Conservation (phyloP, 2,329 filamentous ascomycete genomes). For the Bretziella fagacearum region DNA sequence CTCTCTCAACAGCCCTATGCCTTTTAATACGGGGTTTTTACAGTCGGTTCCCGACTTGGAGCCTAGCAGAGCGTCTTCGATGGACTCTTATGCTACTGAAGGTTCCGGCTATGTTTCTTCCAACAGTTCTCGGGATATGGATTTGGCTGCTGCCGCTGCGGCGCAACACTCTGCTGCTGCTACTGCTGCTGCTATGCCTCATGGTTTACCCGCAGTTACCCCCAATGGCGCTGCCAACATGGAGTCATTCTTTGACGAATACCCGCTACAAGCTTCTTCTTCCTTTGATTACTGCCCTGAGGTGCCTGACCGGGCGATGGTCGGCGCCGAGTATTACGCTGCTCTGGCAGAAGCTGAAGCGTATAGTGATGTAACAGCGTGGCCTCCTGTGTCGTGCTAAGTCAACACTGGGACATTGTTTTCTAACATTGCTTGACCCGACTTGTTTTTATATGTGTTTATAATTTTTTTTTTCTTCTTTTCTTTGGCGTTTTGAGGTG, state of each 20-base stretch:
- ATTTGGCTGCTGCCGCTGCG: background rate
- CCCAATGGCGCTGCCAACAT: slow-evolving; percentile 1
- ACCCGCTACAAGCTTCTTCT: background rate
- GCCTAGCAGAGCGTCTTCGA: slow-evolving; percentile 11
- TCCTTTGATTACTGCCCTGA: slow-evolving; percentile 1
- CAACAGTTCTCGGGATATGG: background rate
- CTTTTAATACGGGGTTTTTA: slow-evolving; percentile 1
- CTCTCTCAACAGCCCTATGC: slow-evolving; percentile 9
- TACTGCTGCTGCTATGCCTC: background rate
- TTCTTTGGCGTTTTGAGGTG: slow-evolving; percentile 5
- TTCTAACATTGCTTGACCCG: background rate
- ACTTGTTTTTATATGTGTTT: slow-evolving; percentile 15
- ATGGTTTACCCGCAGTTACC: background rate
- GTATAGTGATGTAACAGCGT: slow-evolving; percentile 14
- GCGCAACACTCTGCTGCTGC: background rate
- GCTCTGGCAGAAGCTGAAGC: background rate
- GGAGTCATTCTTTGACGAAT: slow-evolving; percentile 9
- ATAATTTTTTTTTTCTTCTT: slow-evolving; percentile 13
- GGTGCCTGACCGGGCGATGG: slow-evolving; percentile 4
- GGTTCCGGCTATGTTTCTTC: slow-evolving; percentile 10
- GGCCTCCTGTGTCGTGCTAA: slow-evolving; percentile 4
- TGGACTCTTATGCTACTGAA: slow-evolving; percentile 9
- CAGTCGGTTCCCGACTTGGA: slow-evolving; percentile 7
- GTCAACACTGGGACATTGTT: slow-evolving; percentile 4
- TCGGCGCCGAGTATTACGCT: slow-evolving; percentile 3